Evolutionary conservation across 176 grass and related monocot species (phyloP).

Genomic region (Miscanthus lutarioriparius): DNA sequence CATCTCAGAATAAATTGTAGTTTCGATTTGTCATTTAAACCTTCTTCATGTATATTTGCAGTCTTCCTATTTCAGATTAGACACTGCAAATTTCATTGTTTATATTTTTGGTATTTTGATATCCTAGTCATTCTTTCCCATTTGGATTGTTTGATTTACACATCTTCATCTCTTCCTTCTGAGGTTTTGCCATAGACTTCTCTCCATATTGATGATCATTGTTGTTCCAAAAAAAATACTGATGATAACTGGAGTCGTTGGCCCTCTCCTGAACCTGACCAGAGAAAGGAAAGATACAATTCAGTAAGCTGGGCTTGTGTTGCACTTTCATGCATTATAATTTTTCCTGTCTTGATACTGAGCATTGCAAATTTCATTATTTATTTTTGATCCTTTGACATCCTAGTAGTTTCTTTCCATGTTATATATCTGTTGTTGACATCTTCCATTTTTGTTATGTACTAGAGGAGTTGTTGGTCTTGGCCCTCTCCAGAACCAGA

Average conservation of each 20-base stretch:
- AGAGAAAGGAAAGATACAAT: background rate
- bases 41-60: background rate
- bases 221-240: background rate
- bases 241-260: background rate
- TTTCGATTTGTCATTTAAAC: background rate
- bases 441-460: background rate
- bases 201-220: background rate
- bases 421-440: background rate
- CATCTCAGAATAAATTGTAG: background rate
- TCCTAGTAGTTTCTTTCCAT: background rate
- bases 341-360: background rate
- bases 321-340: background rate
- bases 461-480: background rate
- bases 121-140: background rate
- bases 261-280: background rate
- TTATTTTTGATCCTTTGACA: conserved; percentile 18
- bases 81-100: background rate
- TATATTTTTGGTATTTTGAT: no score
- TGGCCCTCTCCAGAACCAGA: background rate
- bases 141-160: conserved; percentile 14
- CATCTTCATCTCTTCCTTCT: conserved; percentile 24
- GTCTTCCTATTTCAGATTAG: background rate
- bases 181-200: conserved; percentile 14
- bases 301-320: background rate
- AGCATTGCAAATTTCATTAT: conserved; percentile 5